phyloP scores from a whole-genome alignment of 257 asterid genomes.

The Cinchona pubescens region DNA sequence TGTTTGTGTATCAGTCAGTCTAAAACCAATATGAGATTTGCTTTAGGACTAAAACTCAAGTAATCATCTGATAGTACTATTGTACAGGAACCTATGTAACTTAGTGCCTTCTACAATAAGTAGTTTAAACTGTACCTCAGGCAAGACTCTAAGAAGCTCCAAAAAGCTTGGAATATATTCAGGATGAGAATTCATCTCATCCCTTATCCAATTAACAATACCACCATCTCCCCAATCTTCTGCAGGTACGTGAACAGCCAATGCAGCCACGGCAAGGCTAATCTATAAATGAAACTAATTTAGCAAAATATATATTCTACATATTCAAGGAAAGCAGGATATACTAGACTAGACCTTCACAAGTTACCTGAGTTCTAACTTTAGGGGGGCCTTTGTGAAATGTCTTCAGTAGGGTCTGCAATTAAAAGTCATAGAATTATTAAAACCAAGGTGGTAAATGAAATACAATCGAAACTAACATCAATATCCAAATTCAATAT shows the following conservation, averaged over 20 bases:
- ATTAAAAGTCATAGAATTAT: conserved; percentile 20
- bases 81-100: not conserved
- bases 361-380: conserved; percentile 93
- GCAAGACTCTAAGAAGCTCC: conserved; percentile 93
- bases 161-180: conserved; percentile 90
- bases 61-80: not conserved
- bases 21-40: not conserved
- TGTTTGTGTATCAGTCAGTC: not conserved
- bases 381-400: conserved; percentile 90
- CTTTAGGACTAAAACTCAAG: not conserved
- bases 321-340: not conserved
- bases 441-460: conserved; percentile 14
- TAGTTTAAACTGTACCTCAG: conserved; percentile 58
- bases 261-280: conserved; percentile 99
- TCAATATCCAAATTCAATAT: not conserved
- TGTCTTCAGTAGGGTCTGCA: conserved; percentile 87
- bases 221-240: conserved; percentile 98
- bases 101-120: not conserved
- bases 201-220: conserved; percentile 78
- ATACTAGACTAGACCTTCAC: conserved; percentile 19
- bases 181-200: conserved; percentile 87
- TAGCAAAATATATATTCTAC: conserved; percentile 34
- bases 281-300: conserved; percentile 60
- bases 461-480: not conserved
- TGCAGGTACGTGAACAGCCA: conserved; percentile 94